Conservation (phyloP, 2,329 filamentous ascomycete genomes). For the Neurospora sp. region DNA sequence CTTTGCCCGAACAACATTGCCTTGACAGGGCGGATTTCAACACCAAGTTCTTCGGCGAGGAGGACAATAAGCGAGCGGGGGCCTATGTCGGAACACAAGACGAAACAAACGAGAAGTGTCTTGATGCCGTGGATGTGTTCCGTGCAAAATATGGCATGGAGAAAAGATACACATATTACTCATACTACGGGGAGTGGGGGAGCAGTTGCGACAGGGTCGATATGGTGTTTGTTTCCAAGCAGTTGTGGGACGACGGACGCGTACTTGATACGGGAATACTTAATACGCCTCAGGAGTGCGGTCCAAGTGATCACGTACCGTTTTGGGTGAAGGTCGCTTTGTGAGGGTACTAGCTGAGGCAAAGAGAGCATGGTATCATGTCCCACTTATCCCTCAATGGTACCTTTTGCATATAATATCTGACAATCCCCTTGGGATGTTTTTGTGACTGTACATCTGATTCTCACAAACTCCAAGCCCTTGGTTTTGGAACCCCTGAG, state of each 20-base stretch:
- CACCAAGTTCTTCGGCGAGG: conserved; percentile 31
- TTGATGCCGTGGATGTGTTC: conserved; percentile 35
- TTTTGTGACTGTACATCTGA: not conserved
- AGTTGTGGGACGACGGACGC: conserved; percentile 19
- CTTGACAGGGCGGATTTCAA: conserved; percentile 43
- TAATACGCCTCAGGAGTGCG: conserved; percentile 33
- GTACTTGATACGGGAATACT: conserved; percentile 23
- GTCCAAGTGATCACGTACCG: conserved; percentile 44
- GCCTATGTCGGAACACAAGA: conserved; percentile 5
- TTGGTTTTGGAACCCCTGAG: not conserved
- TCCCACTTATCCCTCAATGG: not conserved
- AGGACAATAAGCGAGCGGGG: conserved; percentile 10
- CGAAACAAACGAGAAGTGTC: conserved; percentile 22
- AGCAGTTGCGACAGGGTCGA: conserved; percentile 44
- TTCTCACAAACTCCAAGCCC: not conserved
- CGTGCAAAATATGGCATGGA: conserved; percentile 31
- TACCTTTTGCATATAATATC: not conserved
- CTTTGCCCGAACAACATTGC: conserved; percentile 34
- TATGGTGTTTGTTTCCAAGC: conserved; percentile 34
- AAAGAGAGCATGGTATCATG: not conserved
- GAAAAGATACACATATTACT: conserved; percentile 40
- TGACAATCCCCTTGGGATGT: not conserved
- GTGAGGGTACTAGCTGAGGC: not conserved
- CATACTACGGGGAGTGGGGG: conserved; percentile 33
- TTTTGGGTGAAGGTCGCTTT: conserved; percentile 29